Percentiles rank a stretch among this genome's conserved stretches.
phyloP scores from a whole-genome alignment of 2,329 filamentous ascomycete genomes.

The Penicillium sp. region DNA sequence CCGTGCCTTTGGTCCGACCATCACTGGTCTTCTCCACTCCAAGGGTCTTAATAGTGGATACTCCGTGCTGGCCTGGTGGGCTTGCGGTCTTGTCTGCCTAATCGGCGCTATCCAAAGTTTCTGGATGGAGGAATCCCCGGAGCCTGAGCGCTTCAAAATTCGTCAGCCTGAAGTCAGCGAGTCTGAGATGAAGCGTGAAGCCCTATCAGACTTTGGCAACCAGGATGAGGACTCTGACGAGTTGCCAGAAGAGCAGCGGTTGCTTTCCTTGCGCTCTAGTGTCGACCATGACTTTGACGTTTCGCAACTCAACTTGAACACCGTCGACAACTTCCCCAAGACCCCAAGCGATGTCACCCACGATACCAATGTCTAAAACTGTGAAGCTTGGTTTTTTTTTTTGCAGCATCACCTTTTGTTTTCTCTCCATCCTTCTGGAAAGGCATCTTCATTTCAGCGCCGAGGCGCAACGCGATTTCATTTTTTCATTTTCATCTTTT shows the following conservation, averaged over 20 bases:
- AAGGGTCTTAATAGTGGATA: constrained; percentile 76
- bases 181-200: constrained; percentile 28
- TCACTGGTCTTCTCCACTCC: constrained; percentile 83
- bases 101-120: constrained; percentile 73
- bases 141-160: constrained; percentile 42
- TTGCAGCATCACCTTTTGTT: constrained; percentile 2
- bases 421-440: constrained; percentile 18
- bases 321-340: constrained; percentile 13
- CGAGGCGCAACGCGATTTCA: not conserved
- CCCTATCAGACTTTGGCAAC: constrained; percentile 24
- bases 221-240: constrained; percentile 24
- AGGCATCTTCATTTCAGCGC: constrained; percentile 14
- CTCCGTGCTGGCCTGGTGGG: constrained; percentile 93
- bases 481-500: constrained; percentile 9
- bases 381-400: not conserved
- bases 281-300: constrained; percentile 35
- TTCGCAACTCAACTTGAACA: constrained; percentile 27
- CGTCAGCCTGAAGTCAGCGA: constrained; percentile 30
- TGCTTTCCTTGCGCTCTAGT: constrained; percentile 40
- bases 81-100: constrained; percentile 72
- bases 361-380: constrained; percentile 10
- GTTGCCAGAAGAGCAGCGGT: constrained; percentile 34
- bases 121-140: constrained; percentile 66
- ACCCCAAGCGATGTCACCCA: constrained; percentile 11
- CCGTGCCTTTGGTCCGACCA: constrained; percentile 81